Percentiles rank a stretch among this genome's conserved stretches.
phyloP scores from a whole-genome alignment of 768 basidiomycete genomes.

The Tricholoma furcatifolium region DNA sequence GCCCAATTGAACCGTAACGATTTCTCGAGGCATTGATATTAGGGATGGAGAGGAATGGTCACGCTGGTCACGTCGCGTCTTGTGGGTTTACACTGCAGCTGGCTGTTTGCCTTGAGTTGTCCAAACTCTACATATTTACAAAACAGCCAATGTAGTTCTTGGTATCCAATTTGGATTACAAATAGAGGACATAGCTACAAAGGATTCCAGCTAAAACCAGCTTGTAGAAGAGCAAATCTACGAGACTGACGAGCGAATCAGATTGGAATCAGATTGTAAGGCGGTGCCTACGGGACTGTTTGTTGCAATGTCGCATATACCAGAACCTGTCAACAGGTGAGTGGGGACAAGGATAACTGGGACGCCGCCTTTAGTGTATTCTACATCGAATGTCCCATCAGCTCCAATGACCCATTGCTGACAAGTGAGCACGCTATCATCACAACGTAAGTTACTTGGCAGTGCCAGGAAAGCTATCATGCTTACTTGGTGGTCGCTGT shows the following conservation, averaged over 20 bases:
- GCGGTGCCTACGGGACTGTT: too few relatives aligned
- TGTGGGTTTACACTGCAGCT: too few relatives aligned
- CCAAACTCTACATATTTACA: background rate
- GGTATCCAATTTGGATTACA: background rate
- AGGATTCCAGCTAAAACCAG: background rate
- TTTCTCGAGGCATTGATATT: constrained; percentile 71
- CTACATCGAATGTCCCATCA: constrained; percentile 55
- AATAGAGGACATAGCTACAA: background rate
- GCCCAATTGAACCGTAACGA: constrained; percentile 82
- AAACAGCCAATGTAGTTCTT: background rate
- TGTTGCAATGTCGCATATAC: constrained; percentile 31
- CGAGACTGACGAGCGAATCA: too few relatives aligned
- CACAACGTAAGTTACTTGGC: background rate
- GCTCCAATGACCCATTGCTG: constrained; percentile 68
- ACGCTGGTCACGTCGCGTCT: constrained; percentile 14
- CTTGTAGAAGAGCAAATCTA: background rate
- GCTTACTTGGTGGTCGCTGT: constrained; percentile 59
- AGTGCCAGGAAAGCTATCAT: background rate
- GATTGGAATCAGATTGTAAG: too few relatives aligned
- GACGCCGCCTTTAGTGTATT: constrained; percentile 64
- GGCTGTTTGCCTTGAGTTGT: too few relatives aligned
- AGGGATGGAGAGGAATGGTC: constrained; percentile 5
- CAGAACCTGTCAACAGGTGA: constrained; percentile 32
- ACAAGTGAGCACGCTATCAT: constrained; percentile 59
- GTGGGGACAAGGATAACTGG: constrained; percentile 55